Evolutionary conservation across 1,284 basidiomycete species (phyloP), one percentile per base, ranked within the genome.

Genomic region (Leccinum proximum): DNA sequence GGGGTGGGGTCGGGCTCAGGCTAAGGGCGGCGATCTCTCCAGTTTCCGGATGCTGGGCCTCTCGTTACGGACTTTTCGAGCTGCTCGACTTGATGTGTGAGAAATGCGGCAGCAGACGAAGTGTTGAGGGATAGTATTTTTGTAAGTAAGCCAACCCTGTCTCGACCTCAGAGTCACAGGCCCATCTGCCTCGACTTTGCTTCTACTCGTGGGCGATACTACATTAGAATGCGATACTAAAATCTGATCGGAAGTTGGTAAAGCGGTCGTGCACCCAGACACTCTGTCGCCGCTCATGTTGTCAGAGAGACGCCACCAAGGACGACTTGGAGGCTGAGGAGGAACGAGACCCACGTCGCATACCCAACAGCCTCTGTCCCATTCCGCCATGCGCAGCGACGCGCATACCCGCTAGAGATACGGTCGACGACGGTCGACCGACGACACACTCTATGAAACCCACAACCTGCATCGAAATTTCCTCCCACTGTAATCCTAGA

Each of bases 11-110:
- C 64, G 5, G 53, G 1, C 62, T 77, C 68, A 5, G 67, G 62
- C 35, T 70, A 70, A 9, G 67, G 75, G 64, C 76, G 74, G n/a
- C 82, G 76, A 65, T 84, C 83, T 67, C 87, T 79, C 87, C 88
- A 88, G 13, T 85, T 86, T 2, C 82, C 84, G 1, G 82, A 79
- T 14, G 79, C 76, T 30, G 81, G 77, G n/a, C 81, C 82, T 56
- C 78, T 79, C 2, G 79, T 77, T n/a, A 91, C 87, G 1, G 86
- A 81, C 75, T 89, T 89, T 78, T 92, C 91, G 63, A 93, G 84
- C 70, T 92, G 88, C 69, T 92, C 89, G 56, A 93, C 91, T 71
- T 93, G 89, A 68, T 93, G 91, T 69, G 83, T 89, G 63, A 93
- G 82, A 75, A 93, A 93, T 3, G 91, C 91, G 40, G 91, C 90